Evolutionary conservation across 192 early-diverging fungal species (phyloP).

Genomic region (Allomyces macrogynus): DNA sequence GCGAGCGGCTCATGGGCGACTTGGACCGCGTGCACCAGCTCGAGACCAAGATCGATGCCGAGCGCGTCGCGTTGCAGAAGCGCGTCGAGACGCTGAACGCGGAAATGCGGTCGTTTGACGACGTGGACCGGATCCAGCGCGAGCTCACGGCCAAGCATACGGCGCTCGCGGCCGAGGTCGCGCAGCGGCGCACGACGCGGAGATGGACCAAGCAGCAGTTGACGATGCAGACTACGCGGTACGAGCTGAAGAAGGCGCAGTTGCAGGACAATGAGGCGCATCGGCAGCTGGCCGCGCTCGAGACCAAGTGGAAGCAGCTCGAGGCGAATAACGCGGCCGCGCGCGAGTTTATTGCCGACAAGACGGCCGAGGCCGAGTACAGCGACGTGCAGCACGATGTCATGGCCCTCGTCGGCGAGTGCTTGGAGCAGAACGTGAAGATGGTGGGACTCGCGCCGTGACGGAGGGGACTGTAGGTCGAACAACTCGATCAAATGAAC

Average conservation of each 20-base stretch:
- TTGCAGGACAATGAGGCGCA: constrained; percentile 36
- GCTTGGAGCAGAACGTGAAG: no score
- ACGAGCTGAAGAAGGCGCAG: constrained; percentile 25
- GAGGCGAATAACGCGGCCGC: not conserved
- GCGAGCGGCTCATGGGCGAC: constrained; percentile 17
- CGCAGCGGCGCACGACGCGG: constrained; percentile 12
- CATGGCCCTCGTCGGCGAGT: constrained; percentile 19
- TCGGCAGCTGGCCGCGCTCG: constrained; percentile 23
- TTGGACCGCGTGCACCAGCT: constrained; percentile 35
- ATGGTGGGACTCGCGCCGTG: no score
- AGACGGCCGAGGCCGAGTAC: constrained; percentile 35
- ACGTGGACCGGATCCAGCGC: constrained; percentile 21
- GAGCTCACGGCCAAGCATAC: constrained; percentile 9
- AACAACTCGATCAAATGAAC: no score
- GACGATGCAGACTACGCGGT: constrained; percentile 9
- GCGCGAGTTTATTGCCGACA: constrained; percentile 14
- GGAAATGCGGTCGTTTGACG: constrained; percentile 17
- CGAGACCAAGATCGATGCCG: constrained; percentile 27
- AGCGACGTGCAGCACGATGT: constrained; percentile 19
- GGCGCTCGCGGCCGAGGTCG: constrained; percentile 19
- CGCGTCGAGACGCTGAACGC: constrained; percentile 13
- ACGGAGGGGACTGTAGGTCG: no score
- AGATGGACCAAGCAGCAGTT: constrained; percentile 15
- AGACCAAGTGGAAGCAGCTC: constrained; percentile 23
- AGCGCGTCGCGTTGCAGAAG: constrained; percentile 18